Evolutionary conservation across 2,329 filamentous ascomycete species (phyloP).

Genomic region (Diaporthe vexans): DNA sequence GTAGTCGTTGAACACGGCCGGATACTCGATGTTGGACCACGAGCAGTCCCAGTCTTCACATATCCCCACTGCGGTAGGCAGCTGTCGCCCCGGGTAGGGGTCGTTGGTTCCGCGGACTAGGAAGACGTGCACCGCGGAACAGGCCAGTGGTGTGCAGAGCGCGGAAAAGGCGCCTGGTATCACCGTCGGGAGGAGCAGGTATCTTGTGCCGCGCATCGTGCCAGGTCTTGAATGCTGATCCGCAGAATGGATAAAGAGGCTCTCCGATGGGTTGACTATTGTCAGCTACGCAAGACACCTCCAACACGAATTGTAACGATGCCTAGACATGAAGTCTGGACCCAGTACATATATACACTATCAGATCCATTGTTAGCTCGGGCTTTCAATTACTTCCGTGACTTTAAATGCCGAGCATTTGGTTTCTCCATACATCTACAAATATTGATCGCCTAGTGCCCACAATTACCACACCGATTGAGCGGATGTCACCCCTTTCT

Average conservation of each 20-base stretch:
- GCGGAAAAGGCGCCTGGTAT: constrained; percentile 19
- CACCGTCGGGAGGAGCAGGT: background rate
- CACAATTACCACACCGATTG: constrained; percentile 16
- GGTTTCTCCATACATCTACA: constrained; percentile 11
- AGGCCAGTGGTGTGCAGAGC: constrained; percentile 14
- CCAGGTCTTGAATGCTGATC: background rate
- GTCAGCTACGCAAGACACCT: background rate
- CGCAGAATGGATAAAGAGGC: background rate
- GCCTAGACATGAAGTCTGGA: background rate
- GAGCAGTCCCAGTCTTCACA: constrained; percentile 34
- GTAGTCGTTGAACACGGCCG: constrained; percentile 28
- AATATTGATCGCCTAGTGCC: constrained; percentile 18
- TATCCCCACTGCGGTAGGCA: constrained; percentile 22
- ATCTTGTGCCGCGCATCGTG: background rate
- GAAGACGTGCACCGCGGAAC: constrained; percentile 36
- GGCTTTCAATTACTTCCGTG: constrained; percentile 14
- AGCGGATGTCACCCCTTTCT: constrained; percentile 21
- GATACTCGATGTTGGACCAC: constrained; percentile 34
- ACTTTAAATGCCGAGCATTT: constrained; percentile 16
- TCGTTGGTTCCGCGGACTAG: constrained; percentile 38
- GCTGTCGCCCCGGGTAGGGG: constrained; percentile 36
- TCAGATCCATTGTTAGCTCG: background rate
- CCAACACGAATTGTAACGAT: background rate
- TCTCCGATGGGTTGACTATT: background rate
- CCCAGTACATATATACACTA: background rate